These are phyloP conservation scores for Coriaria nepalensis DNA, from an alignment of 306 rosid species.

Conservation along the genomic window DNA sequence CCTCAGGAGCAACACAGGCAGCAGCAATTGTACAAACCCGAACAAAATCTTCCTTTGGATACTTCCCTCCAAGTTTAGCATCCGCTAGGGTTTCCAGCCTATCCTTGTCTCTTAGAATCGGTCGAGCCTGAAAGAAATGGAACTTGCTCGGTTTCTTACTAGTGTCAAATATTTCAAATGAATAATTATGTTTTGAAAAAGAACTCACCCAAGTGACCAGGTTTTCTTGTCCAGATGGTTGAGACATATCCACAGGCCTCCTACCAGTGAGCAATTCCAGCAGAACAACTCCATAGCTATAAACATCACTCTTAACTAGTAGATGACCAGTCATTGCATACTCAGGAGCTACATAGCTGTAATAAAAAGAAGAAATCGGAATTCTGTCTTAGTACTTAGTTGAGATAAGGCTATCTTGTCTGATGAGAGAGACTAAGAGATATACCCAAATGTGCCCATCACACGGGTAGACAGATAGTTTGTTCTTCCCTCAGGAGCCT, in stretches of 20 bases:
- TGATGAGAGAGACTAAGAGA: constrained; percentile 12
- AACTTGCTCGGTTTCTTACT: constrained; percentile 12
- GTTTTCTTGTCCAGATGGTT: constrained; percentile 85
- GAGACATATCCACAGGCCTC: constrained; percentile 97
- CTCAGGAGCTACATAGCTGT: constrained; percentile 98
- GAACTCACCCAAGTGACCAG: constrained; percentile 90
- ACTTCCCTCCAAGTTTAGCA: constrained; percentile 69
- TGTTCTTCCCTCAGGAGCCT: constrained; percentile 86
- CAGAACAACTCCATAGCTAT: constrained; percentile 92
- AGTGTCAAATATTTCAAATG: constrained; percentile 5
- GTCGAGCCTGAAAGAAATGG: constrained; percentile 63
- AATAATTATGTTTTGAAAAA: constrained; percentile 2
- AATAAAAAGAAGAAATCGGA: constrained; percentile 4
- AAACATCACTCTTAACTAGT: constrained; percentile 91
- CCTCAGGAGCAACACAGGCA: constrained; percentile 95
- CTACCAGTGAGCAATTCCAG: constrained; percentile 83
- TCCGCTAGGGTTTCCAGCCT: constrained; percentile 79
- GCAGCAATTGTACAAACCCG: constrained; percentile 95
- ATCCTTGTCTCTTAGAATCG: constrained; percentile 86
- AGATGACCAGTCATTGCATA: constrained; percentile 97
- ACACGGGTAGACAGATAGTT: constrained; percentile 90
- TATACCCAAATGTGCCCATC: constrained; percentile 99
- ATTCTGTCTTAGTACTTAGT: constrained; percentile 17
- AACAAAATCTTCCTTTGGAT: constrained; percentile 75
- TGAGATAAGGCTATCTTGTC: constrained; percentile 9